Percentiles rank a stretch among this genome's conserved stretches.
phyloP scores from a whole-genome alignment of 176 grass and related monocot species.

The Paspalum notatum region DNA sequence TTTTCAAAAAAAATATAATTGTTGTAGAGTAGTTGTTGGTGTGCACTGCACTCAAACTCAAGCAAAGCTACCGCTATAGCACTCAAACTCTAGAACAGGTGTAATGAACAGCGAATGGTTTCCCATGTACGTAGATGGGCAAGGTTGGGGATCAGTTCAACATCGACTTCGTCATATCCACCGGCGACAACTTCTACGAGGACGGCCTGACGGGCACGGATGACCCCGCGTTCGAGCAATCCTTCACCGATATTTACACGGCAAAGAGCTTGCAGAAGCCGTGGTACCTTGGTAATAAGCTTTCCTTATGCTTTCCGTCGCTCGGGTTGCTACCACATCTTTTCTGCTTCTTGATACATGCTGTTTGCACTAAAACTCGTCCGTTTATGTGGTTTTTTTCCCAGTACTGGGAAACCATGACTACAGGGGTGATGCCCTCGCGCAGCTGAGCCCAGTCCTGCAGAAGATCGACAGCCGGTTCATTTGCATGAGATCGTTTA shows the following conservation, averaged over 20 bases:
- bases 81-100: background rate
- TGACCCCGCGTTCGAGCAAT: slow-evolving; percentile 65
- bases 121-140: slow-evolving; percentile 61
- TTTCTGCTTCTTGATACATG: background rate
- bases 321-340: background rate
- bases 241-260: slow-evolving; percentile 76
- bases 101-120: background rate
- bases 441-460: slow-evolving; percentile 65
- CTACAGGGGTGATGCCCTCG: slow-evolving; percentile 76
- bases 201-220: slow-evolving; percentile 65
- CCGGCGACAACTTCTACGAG: slow-evolving; percentile 91
- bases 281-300: slow-evolving; percentile 69
- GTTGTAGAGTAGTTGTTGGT: background rate
- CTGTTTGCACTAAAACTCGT: background rate
- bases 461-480: slow-evolving; percentile 67
- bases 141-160: slow-evolving; percentile 59
- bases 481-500: slow-evolving; percentile 78
- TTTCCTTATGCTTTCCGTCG: background rate
- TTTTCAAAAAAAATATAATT: background rate
- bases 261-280: slow-evolving; percentile 53
- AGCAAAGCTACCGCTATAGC: background rate
- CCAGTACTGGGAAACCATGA: slow-evolving; percentile 92
- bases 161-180: slow-evolving; percentile 91
- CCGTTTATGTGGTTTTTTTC: background rate
- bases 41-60: background rate